Conservation (phyloP, 2,329 filamentous ascomycete species). For the Colletotrichum endophyticum region DNA sequence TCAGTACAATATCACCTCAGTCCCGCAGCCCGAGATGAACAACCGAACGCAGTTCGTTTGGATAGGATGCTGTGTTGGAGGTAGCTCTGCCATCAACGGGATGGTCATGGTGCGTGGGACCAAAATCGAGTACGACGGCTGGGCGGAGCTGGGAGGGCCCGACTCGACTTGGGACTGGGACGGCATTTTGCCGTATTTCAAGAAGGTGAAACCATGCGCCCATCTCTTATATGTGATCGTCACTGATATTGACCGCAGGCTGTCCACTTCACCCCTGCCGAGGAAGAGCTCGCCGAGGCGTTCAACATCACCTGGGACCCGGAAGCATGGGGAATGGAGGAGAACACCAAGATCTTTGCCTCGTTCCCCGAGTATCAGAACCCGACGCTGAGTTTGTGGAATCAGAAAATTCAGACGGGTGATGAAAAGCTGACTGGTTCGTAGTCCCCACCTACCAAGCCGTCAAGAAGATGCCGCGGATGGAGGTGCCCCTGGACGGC, state of each 20-base stretch:
- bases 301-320: conserved; percentile 24
- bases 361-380: conserved; percentile 12
- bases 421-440: background rate
- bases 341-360: conserved; percentile 16
- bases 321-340: conserved; percentile 22
- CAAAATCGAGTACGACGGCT: conserved; percentile 44
- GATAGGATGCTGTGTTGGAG: conserved; percentile 39
- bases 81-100: conserved; percentile 43
- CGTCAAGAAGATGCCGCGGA: conserved; percentile 25
- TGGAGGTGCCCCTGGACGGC: conserved; percentile 26
- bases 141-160: conserved; percentile 47
- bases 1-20: conserved; percentile 30
- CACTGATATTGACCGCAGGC: background rate
- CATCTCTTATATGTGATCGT: background rate
- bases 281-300: conserved; percentile 17
- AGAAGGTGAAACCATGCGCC: conserved; percentile 31
- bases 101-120: conserved; percentile 40
- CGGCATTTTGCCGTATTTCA: conserved; percentile 46
- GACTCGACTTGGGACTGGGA: conserved; percentile 47
- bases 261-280: conserved; percentile 19
- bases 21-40: conserved; percentile 30
- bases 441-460: conserved; percentile 23
- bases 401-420: background rate
- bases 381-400: conserved; percentile 10
- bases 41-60: conserved; percentile 27